Base-by-base conservation (phyloP, 2,329 filamentous ascomycete species). In the Fusarium kyushuense region DNA sequence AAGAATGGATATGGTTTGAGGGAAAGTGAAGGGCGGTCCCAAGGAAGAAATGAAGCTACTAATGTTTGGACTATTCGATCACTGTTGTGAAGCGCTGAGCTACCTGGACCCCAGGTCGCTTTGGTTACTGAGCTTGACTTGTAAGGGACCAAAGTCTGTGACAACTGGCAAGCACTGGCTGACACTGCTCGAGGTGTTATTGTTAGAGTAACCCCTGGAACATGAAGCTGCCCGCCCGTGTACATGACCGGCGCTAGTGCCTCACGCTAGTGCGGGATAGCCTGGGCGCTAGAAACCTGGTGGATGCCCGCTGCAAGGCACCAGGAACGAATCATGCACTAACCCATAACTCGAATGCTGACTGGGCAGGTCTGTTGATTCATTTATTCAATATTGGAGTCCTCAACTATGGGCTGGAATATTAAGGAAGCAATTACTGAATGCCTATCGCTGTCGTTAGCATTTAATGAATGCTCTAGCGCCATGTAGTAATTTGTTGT, bases 21-120 rank as follows among this genome's bases (percentile, higher is more conserved):
- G 54, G 48, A 68, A 58, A 65, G 57, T 63, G 42, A 63, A 67
- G 64, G 68, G 43, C 47, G 46, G 42, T 49, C 40, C 47, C 40
- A 43, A 55, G 61, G 61, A 69, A 48, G 70, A 72, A 69, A 68
- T 74, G 72, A 74, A 66, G 71, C 65, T 74, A 65, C 48, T 36
- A 62, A 41, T 64, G 72, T 74, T 74, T 72, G 58, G 67, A 60
- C 63, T 61, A 40, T 41, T 36, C 21, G 19, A 40, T 17, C 30
- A 23, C 40, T 38, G 35, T 30, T 48, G n/a, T 32, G 29, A 42
- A 33, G 32, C 29, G 19, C 38, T 61, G 56, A 45, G n/a, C 58
- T 65, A 58, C 63, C 58, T 62, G 54, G 65, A 17, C 23, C 38
- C 36, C 19, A 17, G 38, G 38, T 21, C 5, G 25, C 40, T 17